Evolutionary conservation across 805 yeast genomes (phyloP).

Genomic region (Saturnispora ahearnii): DNA sequence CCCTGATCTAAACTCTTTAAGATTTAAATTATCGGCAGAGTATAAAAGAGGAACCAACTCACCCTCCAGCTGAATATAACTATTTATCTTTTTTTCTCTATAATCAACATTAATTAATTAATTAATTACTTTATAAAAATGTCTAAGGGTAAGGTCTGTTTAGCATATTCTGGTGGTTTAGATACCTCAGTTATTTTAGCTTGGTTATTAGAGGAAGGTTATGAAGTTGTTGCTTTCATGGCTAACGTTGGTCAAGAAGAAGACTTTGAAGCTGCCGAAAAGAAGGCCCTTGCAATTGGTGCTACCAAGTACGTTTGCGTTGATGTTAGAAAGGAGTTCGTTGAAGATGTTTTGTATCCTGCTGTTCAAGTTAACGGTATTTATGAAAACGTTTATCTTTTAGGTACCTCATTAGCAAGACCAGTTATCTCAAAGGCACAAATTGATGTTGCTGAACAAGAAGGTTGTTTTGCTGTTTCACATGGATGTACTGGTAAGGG

Average conservation of each 20-base stretch:
- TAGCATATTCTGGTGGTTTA: constrained; percentile 98
- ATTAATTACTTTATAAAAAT: constrained; percentile 29
- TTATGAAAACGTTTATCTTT: constrained; percentile 91
- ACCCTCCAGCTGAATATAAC: neutral
- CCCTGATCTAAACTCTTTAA: neutral
- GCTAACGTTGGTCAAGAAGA: constrained; percentile 99
- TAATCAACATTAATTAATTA: neutral
- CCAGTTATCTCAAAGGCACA: constrained; percentile 99
- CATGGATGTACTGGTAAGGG: constrained; percentile 99
- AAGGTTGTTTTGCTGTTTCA: constrained; percentile 96
- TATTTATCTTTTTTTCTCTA: neutral
- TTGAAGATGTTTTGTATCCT: constrained; percentile 86
- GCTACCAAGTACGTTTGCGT: constrained; percentile 91
- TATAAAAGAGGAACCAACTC: neutral
- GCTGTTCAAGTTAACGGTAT: constrained; percentile 97
- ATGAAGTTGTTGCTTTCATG: constrained; percentile 96
- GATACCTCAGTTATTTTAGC: constrained; percentile 97
- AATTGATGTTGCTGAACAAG: constrained; percentile 91
- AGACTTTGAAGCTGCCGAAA: constrained; percentile 95
- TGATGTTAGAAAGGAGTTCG: constrained; percentile 93
- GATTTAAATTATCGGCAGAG: neutral
- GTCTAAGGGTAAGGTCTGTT: constrained; percentile 98
- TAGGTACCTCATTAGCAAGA: constrained; percentile 97
- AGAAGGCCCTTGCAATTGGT: constrained; percentile 93
- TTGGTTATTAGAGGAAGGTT: constrained; percentile 96